phyloP scores from a whole-genome alignment of 2,329 filamentous ascomycete genomes.

The Pezicula neosporulosa region DNA sequence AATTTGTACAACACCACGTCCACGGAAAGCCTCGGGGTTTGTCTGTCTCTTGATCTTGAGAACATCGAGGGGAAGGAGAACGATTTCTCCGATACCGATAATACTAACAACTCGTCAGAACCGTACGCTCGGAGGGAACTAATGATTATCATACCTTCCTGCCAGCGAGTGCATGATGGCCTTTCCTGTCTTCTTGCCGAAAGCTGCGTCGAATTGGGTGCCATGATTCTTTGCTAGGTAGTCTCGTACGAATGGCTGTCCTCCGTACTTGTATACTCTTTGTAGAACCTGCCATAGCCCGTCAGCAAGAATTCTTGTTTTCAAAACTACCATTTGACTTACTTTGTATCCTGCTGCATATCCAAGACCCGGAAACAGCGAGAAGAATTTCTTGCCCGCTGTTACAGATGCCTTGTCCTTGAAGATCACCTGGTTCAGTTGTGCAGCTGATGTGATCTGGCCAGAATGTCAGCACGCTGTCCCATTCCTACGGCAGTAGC shows the following conservation, averaged over 20 bases:
- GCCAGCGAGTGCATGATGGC: slow-evolving; percentile 97
- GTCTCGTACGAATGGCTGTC: slow-evolving; percentile 92
- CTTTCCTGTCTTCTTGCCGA: slow-evolving; percentile 96
- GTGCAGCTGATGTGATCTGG: slow-evolving; percentile 52
- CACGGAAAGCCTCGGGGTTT: slow-evolving; percentile 96
- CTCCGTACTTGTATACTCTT: slow-evolving; percentile 97
- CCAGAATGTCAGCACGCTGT: slow-evolving; percentile 18
- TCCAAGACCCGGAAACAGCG: slow-evolving; percentile 92
- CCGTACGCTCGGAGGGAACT: neutral
- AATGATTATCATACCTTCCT: slow-evolving; percentile 59
- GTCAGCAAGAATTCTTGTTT: neutral
- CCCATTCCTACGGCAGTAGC: neutral
- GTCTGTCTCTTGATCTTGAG: slow-evolving; percentile 99
- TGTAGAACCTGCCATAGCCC: slow-evolving; percentile 65
- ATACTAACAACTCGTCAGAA: slow-evolving; percentile 48
- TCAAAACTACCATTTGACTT: slow-evolving; percentile 11
- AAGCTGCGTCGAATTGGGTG: slow-evolving; percentile 78
- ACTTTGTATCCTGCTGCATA: slow-evolving; percentile 98
- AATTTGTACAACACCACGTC: slow-evolving; percentile 86
- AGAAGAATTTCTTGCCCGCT: slow-evolving; percentile 77
- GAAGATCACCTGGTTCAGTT: slow-evolving; percentile 92
- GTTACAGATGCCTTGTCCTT: slow-evolving; percentile 77
- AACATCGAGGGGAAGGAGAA: slow-evolving; percentile 91
- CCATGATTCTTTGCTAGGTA: slow-evolving; percentile 79
- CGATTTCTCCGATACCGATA: slow-evolving; percentile 96